Evolutionary conservation across 192 early-diverging fungal genomes (phyloP).

Genomic region (Mortierella antarctica): DNA sequence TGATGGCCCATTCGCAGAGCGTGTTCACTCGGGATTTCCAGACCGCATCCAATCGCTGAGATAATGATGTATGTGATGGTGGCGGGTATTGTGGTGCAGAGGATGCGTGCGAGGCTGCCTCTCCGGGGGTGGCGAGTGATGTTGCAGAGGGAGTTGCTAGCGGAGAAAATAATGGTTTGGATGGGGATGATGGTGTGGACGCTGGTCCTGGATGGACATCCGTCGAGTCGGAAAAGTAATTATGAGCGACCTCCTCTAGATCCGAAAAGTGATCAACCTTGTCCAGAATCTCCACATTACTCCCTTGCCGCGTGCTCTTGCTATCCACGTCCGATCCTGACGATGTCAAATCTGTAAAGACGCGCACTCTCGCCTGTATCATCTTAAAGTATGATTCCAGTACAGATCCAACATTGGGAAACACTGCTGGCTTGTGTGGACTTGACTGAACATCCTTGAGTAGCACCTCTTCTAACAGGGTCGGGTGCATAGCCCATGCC

Average conservation of each 20-base stretch:
- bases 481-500: conserved; percentile 58
- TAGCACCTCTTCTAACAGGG: conserved; percentile 54
- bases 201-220: conserved; percentile 5
- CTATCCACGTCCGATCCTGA: not conserved
- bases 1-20: conserved; percentile 66
- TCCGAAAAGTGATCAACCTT: conserved; percentile 26
- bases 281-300: conserved; percentile 51
- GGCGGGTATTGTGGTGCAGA: not conserved
- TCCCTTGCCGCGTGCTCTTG: not conserved
- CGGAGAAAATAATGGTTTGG: conserved; percentile 16
- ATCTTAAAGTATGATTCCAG: conserved; percentile 43
- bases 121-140: not conserved
- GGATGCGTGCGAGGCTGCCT: not conserved
- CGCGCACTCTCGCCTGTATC: conserved; percentile 42
- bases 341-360: conserved; percentile 33
- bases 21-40: conserved; percentile 50
- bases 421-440: conserved; percentile 28
- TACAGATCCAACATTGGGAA: conserved; percentile 37
- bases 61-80: conserved; percentile 5
- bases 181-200: conserved; percentile 24
- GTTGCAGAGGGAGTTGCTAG: not conserved
- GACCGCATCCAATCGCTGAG: conserved; percentile 3
- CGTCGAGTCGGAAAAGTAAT: conserved; percentile 36
- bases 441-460: conserved; percentile 49
- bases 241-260: conserved; percentile 19